phyloP scores from a whole-genome alignment of 805 yeast genomes.

The Cyberlindnera saturnus region DNA sequence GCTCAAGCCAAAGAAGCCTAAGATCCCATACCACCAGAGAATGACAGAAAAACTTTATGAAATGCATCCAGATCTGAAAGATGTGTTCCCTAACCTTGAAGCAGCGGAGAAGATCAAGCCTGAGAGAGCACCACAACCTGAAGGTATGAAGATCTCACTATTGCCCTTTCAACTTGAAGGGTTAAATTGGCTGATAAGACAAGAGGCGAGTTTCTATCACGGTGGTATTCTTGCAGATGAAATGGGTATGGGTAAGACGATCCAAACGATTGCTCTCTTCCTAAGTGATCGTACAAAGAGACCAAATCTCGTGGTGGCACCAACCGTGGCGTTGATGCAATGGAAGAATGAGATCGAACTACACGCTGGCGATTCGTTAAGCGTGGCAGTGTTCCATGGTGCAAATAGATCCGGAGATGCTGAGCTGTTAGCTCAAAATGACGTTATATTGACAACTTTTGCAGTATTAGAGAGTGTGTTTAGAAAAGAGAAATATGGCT shows the following conservation, averaged over 20 bases:
- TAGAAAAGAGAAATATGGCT: constrained; percentile 79
- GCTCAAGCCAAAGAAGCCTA: constrained; percentile 33
- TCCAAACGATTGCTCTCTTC: constrained; percentile 87
- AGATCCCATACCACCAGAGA: constrained; percentile 62
- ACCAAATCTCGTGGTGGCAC: constrained; percentile 90
- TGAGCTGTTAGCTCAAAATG: constrained; percentile 54
- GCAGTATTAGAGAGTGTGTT: constrained; percentile 85
- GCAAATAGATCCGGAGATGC: constrained; percentile 55
- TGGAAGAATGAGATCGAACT: constrained; percentile 91
- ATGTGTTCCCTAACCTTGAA: constrained; percentile 63
- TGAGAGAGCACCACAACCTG: constrained; percentile 66
- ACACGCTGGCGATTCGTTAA: constrained; percentile 69
- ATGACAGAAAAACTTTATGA: constrained; percentile 63
- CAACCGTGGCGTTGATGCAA: constrained; percentile 97
- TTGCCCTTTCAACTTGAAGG: constrained; percentile 95
- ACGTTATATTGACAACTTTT: constrained; percentile 87
- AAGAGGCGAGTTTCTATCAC: constrained; percentile 69
- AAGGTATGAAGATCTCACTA: constrained; percentile 62
- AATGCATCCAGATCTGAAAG: constrained; percentile 71
- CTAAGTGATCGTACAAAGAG: constrained; percentile 58
- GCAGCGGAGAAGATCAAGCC: constrained; percentile 40
- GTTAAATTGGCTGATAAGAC: constrained; percentile 77
- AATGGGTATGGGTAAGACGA: constrained; percentile 99
- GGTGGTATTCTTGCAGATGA: constrained; percentile 98
- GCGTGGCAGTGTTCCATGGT: constrained; percentile 78